These are phyloP conservation scores for Penicillium macrosclerotiorum DNA, from an alignment of 495 filamentous ascomycete species.

Conservation along the genomic window DNA sequence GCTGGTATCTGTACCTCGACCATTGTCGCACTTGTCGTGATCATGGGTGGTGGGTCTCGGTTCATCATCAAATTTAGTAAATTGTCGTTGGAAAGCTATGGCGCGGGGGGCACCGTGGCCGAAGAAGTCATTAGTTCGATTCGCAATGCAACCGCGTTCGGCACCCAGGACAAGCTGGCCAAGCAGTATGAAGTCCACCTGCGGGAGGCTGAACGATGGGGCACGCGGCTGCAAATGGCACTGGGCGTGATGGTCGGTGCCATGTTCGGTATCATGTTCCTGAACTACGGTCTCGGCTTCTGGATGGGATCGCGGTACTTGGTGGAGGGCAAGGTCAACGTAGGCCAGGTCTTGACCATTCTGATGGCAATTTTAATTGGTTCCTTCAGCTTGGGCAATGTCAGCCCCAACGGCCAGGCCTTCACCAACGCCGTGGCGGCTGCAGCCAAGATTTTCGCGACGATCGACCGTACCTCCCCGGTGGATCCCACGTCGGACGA, in stretches of 20 bases:
- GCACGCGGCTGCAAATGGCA: constrained; percentile 67
- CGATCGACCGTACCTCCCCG: constrained; percentile 87
- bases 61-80: constrained; percentile 82
- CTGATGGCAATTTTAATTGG: constrained; percentile 88
- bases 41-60: constrained; percentile 68
- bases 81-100: constrained; percentile 72
- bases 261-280: constrained; percentile 80
- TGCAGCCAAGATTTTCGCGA: constrained; percentile 84
- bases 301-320: constrained; percentile 89
- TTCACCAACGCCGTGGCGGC: constrained; percentile 81
- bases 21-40: constrained; percentile 66
- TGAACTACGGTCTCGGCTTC: constrained; percentile 90
- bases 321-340: constrained; percentile 59
- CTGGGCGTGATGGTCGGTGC: constrained; percentile 74
- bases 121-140: constrained; percentile 96
- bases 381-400: constrained; percentile 86
- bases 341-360: constrained; percentile 65
- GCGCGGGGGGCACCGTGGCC: constrained; percentile 80
- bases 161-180: constrained; percentile 85
- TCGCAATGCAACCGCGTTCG: constrained; percentile 89
- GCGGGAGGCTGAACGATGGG: constrained; percentile 68
- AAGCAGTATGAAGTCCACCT: constrained; percentile 79
- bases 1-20: constrained; percentile 79
- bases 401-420: constrained; percentile 80
- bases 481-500: constrained; percentile 73